These are phyloP conservation scores for Acer negundo DNA, from an alignment of 345 rosid genomes.

Conservation along the genomic window DNA sequence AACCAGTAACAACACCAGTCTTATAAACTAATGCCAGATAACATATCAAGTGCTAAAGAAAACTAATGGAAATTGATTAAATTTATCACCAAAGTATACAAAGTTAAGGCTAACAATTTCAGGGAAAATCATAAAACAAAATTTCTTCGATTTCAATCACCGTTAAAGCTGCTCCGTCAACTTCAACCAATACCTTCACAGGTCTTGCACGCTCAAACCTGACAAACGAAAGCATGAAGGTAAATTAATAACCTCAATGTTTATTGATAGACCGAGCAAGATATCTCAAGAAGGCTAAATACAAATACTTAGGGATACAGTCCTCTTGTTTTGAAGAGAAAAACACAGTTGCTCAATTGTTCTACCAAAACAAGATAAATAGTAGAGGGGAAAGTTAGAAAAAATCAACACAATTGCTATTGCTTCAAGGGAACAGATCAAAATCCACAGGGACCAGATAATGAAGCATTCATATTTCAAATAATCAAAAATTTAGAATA, in stretches of 20 bases:
- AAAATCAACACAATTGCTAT: slow-evolving; percentile 18
- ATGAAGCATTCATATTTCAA: slow-evolving; percentile 16
- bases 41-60: background rate
- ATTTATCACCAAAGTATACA: background rate
- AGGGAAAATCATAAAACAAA: background rate
- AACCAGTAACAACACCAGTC: background rate
- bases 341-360: background rate
- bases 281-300: too few species aligned
- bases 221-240: background rate
- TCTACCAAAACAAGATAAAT: background rate
- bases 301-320: too few species aligned
- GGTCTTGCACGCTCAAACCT: slow-evolving; percentile 35
- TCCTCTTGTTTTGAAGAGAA: background rate
- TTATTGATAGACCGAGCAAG: too few species aligned
- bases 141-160: background rate
- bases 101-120: background rate
- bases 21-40: background rate
- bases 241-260: background rate
- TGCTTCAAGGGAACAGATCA: slow-evolving; percentile 39
- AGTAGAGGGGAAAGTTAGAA: background rate
- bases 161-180: background rate
- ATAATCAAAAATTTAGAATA: too few species aligned
- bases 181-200: slow-evolving; percentile 14
- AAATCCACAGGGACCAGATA: slow-evolving; percentile 35
- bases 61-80: background rate